Evolutionary conservation across 2,329 filamentous ascomycete genomes (phyloP), one percentile per base, ranked within the genome.

Genomic region (Ramichloridium luteum): DNA sequence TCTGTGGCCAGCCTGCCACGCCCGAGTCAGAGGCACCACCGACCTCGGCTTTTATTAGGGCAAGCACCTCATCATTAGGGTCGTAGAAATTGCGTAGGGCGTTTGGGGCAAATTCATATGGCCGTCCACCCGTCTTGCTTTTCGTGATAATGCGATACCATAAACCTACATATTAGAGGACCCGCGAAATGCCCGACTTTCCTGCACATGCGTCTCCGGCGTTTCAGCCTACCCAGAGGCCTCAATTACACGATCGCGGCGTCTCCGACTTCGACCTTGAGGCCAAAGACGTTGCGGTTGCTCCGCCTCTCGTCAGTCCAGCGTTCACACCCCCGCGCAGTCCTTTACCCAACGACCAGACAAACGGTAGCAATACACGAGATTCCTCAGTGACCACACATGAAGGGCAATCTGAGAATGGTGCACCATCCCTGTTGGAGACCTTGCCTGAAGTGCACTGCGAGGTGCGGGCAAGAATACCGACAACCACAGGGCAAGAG

Each of bases 391-490:
- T 67, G 17, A 59, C 34, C 6, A 33, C 34, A 13, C 36, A 40
- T 23, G 34, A 36, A 12, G 22, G 29, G 12, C 25, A 61, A 31
- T 48, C 50, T 13, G 54, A 56, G 15, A 41, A 50, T 60, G 64
- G 31, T 77, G 76, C 70, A 17, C 83, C 84, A 1, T 76, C 73
- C 37, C 66, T 93, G 13, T 71, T 94, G 5, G 67, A 79, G 43
- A 72, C 67, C 10, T 65, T 96, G 2, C 90, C 88, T 5, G 61
- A 80, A 14, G 88, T 98, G n/a, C 77, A 83, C 54, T 98, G 90
- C 61, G 76, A 92, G 43, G 90, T 96, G 29, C 80, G 90, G 44
- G 90, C 90, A 12, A 78, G 90, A 33, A 98, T 98, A 47, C 90
- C 90, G 1, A 96, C 88, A 1, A 88, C 84, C 2, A 75, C 72